Base-by-base conservation (phyloP, 1,284 basidiomycete species). In the Uromyces viciae-fabae region DNA sequence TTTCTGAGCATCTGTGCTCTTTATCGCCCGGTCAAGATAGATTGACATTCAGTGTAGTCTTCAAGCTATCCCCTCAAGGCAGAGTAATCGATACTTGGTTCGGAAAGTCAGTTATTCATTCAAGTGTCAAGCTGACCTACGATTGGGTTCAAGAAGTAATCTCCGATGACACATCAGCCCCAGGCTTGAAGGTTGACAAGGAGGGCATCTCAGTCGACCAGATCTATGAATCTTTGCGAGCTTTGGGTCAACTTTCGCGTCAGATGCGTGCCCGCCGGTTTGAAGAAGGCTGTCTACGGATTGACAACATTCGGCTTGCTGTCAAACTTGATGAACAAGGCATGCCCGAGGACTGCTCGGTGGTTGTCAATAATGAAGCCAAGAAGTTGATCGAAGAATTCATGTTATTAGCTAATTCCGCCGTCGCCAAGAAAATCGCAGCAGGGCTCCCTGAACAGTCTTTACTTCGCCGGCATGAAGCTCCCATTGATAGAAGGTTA, bases 361-460 rank as follows among this genome's bases (percentile, higher is more conserved):
- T 91, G 69, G 89, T 91, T 82, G 87, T 90, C 42, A 88, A 88
- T 74, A 90, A 86, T 42, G 92, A 95, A 80, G 92, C 95, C 9
- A 91, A 95, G 83, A 88, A 89, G 62, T 87, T 98, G 40, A 90
- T 99, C 60, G 94, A 98, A 87, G 97, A 98, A 92, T 95, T 96
- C 87, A 98, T 98, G 94, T 87, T 99, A 8, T 88, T 95, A 81
- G 91, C 93, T 82, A 99, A 99, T 86, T 91, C 91, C 54, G 89
- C 94, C 8, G 93, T 96, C 43, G 95, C 96, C 7, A 93, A 95
- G 84, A 92, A 95, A 85, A 91, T 98, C 83, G 96, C 95, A 31
- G 92, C 94, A 49, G 92, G 94, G 83, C 89, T 98, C 58, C 95
- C 96, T 49, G 96, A 99, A 85, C 94, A 98, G 85, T 93, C 96